phyloP scores from a whole-genome alignment of 2,329 filamentous ascomycete genomes.

The Microdochium nivale region DNA sequence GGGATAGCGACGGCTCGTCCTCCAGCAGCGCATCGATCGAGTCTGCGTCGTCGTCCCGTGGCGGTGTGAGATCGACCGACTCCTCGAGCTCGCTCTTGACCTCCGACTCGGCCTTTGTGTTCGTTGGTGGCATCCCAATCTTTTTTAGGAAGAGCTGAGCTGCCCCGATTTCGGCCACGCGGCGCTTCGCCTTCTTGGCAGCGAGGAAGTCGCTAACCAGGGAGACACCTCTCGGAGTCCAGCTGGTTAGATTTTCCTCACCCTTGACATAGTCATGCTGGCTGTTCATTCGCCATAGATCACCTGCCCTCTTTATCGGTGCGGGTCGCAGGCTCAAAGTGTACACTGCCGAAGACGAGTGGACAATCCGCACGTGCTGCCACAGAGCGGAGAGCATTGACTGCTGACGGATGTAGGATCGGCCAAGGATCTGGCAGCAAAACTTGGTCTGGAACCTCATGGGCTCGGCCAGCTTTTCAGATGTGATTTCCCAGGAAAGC shows the following conservation, averaged over 20 bases:
- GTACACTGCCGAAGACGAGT: constrained; percentile 80
- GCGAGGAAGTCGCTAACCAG: constrained; percentile 81
- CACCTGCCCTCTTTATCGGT: constrained; percentile 82
- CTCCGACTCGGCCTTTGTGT: constrained; percentile 23
- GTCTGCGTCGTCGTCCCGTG: constrained; percentile 31
- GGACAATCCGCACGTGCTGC: constrained; percentile 76
- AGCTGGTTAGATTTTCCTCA: constrained; percentile 76
- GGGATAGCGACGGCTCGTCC: constrained; percentile 46
- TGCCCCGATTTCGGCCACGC: constrained; percentile 72
- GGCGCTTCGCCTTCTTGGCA: constrained; percentile 63
- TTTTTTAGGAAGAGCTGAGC: constrained; percentile 58
- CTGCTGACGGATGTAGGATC: constrained; percentile 75
- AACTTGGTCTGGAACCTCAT: constrained; percentile 81
- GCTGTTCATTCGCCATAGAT: constrained; percentile 94
- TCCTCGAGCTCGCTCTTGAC: constrained; percentile 25
- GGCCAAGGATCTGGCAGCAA: constrained; percentile 73
- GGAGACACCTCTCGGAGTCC: constrained; percentile 84
- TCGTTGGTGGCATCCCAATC: constrained; percentile 39
- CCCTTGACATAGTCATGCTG: constrained; percentile 94
- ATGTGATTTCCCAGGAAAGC: constrained; percentile 77
- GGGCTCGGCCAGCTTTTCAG: constrained; percentile 74
- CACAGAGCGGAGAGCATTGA: constrained; percentile 84
- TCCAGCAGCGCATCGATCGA: constrained; percentile 50
- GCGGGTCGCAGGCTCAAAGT: constrained; percentile 78
- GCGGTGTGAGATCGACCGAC: constrained; percentile 16